Base-by-base conservation (phyloP, 2,329 filamentous ascomycete species). In the Dactylonectria macrodidyma region DNA sequence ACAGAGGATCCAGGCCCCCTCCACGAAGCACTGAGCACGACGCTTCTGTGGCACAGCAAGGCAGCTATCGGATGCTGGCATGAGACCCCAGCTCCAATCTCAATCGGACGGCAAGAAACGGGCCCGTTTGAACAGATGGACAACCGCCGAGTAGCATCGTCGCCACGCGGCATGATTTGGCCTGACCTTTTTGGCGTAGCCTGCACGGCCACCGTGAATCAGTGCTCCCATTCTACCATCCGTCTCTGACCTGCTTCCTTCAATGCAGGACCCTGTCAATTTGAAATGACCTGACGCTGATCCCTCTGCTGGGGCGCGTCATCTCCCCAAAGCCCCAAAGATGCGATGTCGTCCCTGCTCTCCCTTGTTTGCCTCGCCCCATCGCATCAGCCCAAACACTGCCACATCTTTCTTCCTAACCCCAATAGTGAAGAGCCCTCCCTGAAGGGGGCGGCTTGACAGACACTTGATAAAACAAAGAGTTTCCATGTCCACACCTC, bases 351-450 rank as follows among this genome's bases (percentile, higher is more conserved):
- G n/a, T 30, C 10, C 26, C 55, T 44, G 50, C 26, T 41, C 50
- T 59, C 24, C 19, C 26, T 44, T 22, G n/a, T 38, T 10, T 33
- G 6, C 8, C 36, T 59, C 8, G 14, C 65, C 50, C 56, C 50
- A 52, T 55, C 47, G 50, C 56, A 51, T 47, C 50, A 55, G 56
- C 50, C 14, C 44, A 34, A 55, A 59, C 50, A 54, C 44, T 52
- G 55, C 26, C 47, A 63, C 59, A 22, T 41, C 46, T 50, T 46
- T 62, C 4, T 34, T 52, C 44, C 44, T 22, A n/a, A 9, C 9
- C 12, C n/a, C n/a, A n/a, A n/a, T n/a, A n/a, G 24, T 30, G 19
- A 55, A 65, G 59, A 72, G 59, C 61, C 51, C 56, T 63, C 26
- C 3, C 66, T 58, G 5, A 16, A 55, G 51, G 22, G n/a, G 38